phyloP scores from a whole-genome alignment of 805 yeast genomes.

The Helenozyma baotianmanensis region DNA sequence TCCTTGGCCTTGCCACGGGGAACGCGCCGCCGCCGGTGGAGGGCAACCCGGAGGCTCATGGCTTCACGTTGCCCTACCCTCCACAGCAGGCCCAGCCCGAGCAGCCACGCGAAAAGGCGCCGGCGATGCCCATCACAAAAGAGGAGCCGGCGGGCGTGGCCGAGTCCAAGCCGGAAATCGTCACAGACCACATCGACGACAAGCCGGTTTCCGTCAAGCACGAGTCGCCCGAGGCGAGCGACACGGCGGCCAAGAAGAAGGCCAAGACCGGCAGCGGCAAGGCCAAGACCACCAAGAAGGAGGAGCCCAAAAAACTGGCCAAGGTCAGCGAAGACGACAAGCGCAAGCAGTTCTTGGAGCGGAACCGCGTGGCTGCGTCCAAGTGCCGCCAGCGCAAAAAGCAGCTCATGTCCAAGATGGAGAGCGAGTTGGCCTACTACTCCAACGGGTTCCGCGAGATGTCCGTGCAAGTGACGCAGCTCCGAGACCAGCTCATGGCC shows the following conservation, averaged over 20 bases:
- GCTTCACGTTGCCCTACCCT: background rate
- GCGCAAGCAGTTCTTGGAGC: slow-evolving; percentile 71
- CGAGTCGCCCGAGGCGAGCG: background rate
- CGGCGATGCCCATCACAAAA: no score
- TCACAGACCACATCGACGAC: background rate
- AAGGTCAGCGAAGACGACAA: slow-evolving; percentile 37
- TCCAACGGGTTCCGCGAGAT: slow-evolving; percentile 66
- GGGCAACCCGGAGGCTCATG: background rate
- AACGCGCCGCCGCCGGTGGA: background rate
- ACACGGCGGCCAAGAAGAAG: slow-evolving; percentile 8
- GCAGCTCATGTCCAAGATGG: slow-evolving; percentile 78
- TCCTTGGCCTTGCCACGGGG: slow-evolving; percentile 28
- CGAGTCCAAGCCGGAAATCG: background rate
- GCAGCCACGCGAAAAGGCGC: slow-evolving; percentile 3
- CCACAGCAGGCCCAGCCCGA: slow-evolving; percentile 4
- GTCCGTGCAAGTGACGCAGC: slow-evolving; percentile 50
- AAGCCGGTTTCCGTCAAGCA: background rate
- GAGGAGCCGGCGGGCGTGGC: no score
- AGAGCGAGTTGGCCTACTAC: slow-evolving; percentile 68
- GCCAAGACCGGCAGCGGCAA: slow-evolving; percentile 5
- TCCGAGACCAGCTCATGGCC: slow-evolving; percentile 54
- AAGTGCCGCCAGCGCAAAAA: slow-evolving; percentile 94
- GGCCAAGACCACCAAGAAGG: slow-evolving; percentile 6
- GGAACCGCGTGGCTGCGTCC: slow-evolving; percentile 92
- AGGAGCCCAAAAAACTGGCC: slow-evolving; percentile 6